phyloP scores from a whole-genome alignment of 257 asterid species.

The Nicotiana attenuata region DNA sequence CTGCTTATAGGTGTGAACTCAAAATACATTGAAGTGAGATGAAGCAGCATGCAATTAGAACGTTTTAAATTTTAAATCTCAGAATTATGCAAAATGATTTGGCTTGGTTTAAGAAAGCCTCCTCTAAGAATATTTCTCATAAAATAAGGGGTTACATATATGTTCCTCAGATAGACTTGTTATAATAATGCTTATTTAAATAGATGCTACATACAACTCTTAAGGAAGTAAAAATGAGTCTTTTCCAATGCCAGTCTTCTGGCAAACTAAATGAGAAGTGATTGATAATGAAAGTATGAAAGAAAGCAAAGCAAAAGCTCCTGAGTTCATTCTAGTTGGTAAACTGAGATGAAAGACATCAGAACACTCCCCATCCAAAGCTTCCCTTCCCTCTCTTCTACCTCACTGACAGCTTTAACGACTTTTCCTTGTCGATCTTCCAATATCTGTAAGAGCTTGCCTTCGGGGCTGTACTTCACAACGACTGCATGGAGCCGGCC shows the following conservation, averaged over 20 bases:
- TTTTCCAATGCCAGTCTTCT: neutral
- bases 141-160: too few relatives aligned
- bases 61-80: too few relatives aligned
- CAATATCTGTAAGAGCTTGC: slow-evolving; percentile 52
- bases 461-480: slow-evolving; percentile 77
- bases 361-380: slow-evolving; percentile 95
- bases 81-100: too few relatives aligned
- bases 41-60: too few relatives aligned
- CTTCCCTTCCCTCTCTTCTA: slow-evolving; percentile 85
- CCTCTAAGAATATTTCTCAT: too few relatives aligned
- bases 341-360: slow-evolving; percentile 78
- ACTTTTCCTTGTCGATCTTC: slow-evolving; percentile 84
- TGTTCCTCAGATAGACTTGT: neutral
- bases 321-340: slow-evolving; percentile 31
- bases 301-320: neutral
- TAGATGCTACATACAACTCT: neutral
- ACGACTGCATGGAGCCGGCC: slow-evolving; percentile 56
- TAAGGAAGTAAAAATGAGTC: neutral
- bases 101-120: too few relatives aligned
- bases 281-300: neutral
- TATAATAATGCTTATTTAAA: neutral
- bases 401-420: slow-evolving; percentile 79
- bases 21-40: too few relatives aligned
- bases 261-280: neutral
- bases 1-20: too few relatives aligned